Evolutionary conservation across 495 filamentous ascomycete genomes (phyloP), one percentile per base, ranked within the genome.

Genomic region (Tuber umbilicatum): DNA sequence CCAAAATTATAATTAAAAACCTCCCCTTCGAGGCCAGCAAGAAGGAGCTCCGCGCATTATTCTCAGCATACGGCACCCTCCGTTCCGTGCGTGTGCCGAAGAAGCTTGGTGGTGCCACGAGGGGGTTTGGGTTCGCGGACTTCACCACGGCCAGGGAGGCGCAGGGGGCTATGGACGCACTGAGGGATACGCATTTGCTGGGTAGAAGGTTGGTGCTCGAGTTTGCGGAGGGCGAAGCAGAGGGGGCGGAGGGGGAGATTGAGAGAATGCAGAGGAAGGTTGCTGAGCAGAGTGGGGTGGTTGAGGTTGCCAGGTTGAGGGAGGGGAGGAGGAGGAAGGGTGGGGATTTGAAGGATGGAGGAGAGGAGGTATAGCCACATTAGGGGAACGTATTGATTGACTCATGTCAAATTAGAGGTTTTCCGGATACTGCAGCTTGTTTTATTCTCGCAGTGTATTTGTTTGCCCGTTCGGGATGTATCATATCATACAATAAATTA

Each of bases 1-100:
- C 94, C 43, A 97, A 98, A 86, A 90, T 99, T 80, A 91, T 98
- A 83, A 92, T 99, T 86, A 98, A 98, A 86, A 99, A 99, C 86
- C 84, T 99, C 82, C 95, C 95, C 14, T 99, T 99, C 85, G 92
- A 98, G 84, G 91, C 91, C 16, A 91, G 89, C 64, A 97, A 97
- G 86, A 94, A 95, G 82, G 96, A 99, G 79, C 86, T 99, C 42
- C 88, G 91, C 60, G 86, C 90, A 23, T 86, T 99, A 16, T 93
- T 99, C 83, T 81, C 79, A 68, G 86, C 91, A 27, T 99, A 97
- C 82, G 95, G 96, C 31, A 91, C 96, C 79, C 88, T 99, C 72
- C 91, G 94, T 68, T 93, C 94, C 70, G 91, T 98, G 42, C 91
- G 96, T 55, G 87, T 99, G 72, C 96, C 95, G 4, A 93, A 97